phyloP scores from a whole-genome alignment of 2,329 filamentous ascomycete species.

The Diaporthe citri region DNA sequence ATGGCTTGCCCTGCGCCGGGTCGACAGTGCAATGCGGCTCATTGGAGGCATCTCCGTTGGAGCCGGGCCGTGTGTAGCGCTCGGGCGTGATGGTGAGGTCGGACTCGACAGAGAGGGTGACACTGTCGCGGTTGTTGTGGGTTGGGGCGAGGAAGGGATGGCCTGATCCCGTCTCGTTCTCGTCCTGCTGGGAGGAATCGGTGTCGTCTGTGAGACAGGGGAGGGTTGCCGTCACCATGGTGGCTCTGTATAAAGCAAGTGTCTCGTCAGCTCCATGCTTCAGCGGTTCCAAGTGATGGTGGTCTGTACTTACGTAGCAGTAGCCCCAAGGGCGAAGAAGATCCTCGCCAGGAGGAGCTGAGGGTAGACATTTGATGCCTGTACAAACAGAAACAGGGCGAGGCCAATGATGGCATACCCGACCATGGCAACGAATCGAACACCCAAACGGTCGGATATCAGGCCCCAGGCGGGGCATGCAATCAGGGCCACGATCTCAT shows the following conservation, averaged over 20 bases:
- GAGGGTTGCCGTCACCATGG: conserved; percentile 97
- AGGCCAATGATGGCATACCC: conserved; percentile 87
- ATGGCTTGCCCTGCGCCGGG: conserved; percentile 59
- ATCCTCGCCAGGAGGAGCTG: conserved; percentile 87
- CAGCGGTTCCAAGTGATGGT: not conserved
- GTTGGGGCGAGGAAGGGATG: conserved; percentile 48
- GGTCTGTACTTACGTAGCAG: conserved; percentile 75
- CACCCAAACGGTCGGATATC: conserved; percentile 81
- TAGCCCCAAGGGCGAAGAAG: conserved; percentile 90
- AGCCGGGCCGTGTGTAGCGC: conserved; percentile 57
- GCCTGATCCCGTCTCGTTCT: conserved; percentile 41
- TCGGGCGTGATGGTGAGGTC: conserved; percentile 82
- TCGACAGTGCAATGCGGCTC: conserved; percentile 41
- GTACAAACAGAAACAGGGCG: conserved; percentile 83
- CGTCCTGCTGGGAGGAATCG: conserved; percentile 40
- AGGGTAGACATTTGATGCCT: conserved; percentile 89
- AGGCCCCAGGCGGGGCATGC: conserved; percentile 86
- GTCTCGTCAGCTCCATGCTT: conserved; percentile 21
- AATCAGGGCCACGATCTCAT: conserved; percentile 84
- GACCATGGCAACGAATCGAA: conserved; percentile 77
- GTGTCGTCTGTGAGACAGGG: conserved; percentile 75
- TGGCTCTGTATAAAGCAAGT: conserved; percentile 64
- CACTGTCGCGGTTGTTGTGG: conserved; percentile 65
- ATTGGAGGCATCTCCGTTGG: conserved; percentile 41
- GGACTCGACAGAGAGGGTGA: conserved; percentile 77